Base-by-base conservation (phyloP, 495 filamentous ascomycete genomes). In the Lasiosphaeria miniovina region DNA sequence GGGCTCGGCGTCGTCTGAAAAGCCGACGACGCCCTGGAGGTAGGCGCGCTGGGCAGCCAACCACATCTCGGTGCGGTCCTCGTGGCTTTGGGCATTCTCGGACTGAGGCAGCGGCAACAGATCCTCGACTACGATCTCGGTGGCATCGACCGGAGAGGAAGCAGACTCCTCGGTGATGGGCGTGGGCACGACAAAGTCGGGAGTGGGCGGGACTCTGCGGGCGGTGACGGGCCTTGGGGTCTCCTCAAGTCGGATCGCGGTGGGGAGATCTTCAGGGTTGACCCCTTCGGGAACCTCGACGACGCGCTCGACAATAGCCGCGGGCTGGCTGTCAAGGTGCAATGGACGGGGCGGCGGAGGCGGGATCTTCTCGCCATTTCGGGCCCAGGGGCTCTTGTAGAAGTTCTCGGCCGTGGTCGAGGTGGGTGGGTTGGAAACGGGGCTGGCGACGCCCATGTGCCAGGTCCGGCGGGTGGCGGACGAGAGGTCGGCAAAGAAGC, bases 401-500 rank as follows among this genome's bases (percentile, higher is more conserved):
- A 96, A 96, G 10, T 85, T 82, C 63, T 93, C 88, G 11, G 91
- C 90, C 33, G 85, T 90, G 35, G 88, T 89, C 3, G 90, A 91
- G 2, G 90, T 87, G 0, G 88, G 89, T 3, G 81, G 83, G 58
- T 70, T 74, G 56, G 68, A 65, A 34, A 75, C 74, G 17, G 71
- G 63, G 12, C 77, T 78, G 36, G 72, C 74, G 63, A 61, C 71
- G 49, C 79, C 74, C 36, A 78, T 55, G 66, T 82, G 75, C 92
- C 92, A 97, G 4, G 91, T 94, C 66, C 88, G 85, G 54, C 91
- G 82, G 36, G 86, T 84, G 52, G 84, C 81, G 2, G 83, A 78
- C 14, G 82, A 87, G 15, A 97, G 80, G 0, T 89, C 90, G 17
- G 90, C 87, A 71, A 97, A 97, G 78, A 97, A 96, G 0, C 89